Conservation (phyloP, 169 alveolate genomes). For the Eimeria falciformis region DNA sequence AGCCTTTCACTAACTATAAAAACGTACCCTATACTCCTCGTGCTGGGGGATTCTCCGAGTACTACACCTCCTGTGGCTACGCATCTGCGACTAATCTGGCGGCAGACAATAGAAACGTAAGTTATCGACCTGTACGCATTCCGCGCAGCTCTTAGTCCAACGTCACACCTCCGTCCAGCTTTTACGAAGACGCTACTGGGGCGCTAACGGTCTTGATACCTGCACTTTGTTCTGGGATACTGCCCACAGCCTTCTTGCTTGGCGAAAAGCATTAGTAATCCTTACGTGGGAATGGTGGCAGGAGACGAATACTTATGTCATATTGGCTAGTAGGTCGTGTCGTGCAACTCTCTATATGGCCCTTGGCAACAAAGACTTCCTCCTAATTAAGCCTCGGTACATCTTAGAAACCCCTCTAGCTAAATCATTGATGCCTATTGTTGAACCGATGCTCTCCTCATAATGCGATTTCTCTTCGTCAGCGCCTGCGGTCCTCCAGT, state of each 20-base stretch:
- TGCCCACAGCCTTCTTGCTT: too few species aligned
- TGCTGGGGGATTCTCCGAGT: slow-evolving; percentile 46
- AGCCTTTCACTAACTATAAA: neutral
- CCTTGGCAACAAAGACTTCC: neutral
- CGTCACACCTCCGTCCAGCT: too few species aligned
- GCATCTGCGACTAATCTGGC: neutral
- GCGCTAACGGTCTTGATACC: too few species aligned
- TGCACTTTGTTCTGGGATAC: too few species aligned
- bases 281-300: neutral
- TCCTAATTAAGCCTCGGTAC: too few species aligned
- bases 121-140: too few species aligned
- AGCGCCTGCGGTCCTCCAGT: slow-evolving; percentile 59
- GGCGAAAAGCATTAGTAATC: neutral
- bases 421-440: too few species aligned
- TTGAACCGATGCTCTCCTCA: too few species aligned
- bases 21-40: neutral
- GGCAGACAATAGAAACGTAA: too few species aligned
- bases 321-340: slow-evolving; percentile 50
- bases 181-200: too few species aligned
- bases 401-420: too few species aligned
- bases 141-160: too few species aligned
- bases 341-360: neutral
- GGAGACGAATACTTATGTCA: slow-evolving; percentile 8
- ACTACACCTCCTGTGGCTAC: slow-evolving; percentile 53
- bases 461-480: neutral